A percentile compares a stretch with the other conserved stretches of the same genome.
These are phyloP conservation scores for Lactarius evosmus DNA, from an alignment of 768 basidiomycete species.

Conservation along the genomic window DNA sequence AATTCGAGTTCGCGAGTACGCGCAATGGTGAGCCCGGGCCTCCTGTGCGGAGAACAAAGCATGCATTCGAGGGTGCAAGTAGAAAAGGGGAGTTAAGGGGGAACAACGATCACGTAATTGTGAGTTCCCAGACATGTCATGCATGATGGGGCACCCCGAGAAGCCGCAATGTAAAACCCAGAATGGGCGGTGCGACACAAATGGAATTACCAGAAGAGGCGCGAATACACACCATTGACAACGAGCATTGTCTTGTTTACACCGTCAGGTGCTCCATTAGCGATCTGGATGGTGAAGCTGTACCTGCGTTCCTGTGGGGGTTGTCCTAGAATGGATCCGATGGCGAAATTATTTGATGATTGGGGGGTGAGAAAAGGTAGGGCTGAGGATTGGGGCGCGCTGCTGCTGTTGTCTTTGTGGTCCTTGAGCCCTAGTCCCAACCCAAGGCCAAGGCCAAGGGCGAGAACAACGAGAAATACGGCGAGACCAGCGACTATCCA, in stretches of 20 bases:
- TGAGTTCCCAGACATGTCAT: not conserved
- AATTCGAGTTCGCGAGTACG: not conserved
- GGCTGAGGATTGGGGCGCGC: conserved; percentile 4
- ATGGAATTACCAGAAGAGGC: not conserved
- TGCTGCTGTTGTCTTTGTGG: conserved; percentile 6
- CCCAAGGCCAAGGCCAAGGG: conserved; percentile 32
- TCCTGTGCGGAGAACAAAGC: not conserved
- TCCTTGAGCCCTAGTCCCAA: conserved; percentile 28
- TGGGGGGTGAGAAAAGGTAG: conserved; percentile 5
- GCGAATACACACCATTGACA: conserved; percentile 41
- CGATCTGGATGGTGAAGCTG: conserved; percentile 42
- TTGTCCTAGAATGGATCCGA: conserved; percentile 24
- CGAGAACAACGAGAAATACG: conserved; percentile 17
- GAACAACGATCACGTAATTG: not conserved
- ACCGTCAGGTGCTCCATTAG: conserved; percentile 43
- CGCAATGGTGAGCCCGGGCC: not conserved
- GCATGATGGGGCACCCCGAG: not conserved
- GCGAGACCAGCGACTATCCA: not conserved
- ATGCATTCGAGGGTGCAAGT: not conserved
- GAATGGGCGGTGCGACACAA: not conserved
- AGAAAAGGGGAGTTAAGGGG: not conserved
- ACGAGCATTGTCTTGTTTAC: conserved; percentile 43
- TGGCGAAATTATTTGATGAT: conserved; percentile 22
- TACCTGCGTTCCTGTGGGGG: conserved; percentile 42
- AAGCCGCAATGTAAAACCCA: not conserved